These are phyloP conservation scores for Aspergillus fumigatiaffinis DNA, from an alignment of 2,329 filamentous ascomycete species.

Conservation along the genomic window DNA sequence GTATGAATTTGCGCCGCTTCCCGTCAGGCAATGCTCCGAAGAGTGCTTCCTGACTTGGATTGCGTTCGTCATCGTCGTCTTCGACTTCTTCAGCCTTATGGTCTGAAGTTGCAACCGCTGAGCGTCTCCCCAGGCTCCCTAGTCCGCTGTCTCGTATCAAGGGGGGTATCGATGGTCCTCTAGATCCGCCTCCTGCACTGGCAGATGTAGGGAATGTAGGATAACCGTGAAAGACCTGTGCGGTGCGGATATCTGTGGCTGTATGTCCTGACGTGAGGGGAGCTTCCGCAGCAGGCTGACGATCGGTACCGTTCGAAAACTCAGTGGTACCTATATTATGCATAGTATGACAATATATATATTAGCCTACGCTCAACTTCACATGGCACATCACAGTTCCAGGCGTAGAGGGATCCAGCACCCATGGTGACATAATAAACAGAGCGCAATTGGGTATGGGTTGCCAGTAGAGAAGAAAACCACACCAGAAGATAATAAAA, in stretches of 20 bases:
- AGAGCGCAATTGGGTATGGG: slow-evolving; percentile 24
- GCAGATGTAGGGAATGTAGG: slow-evolving; percentile 56
- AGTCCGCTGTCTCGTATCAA: slow-evolving; percentile 57
- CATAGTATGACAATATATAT: slow-evolving; percentile 16
- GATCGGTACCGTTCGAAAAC: slow-evolving; percentile 50
- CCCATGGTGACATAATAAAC: slow-evolving; percentile 16
- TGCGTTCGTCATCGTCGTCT: slow-evolving; percentile 24
- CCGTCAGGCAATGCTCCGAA: slow-evolving; percentile 86
- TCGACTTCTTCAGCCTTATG: slow-evolving; percentile 20
- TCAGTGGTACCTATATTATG: slow-evolving; percentile 36
- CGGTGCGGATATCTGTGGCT: slow-evolving; percentile 65
- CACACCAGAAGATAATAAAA: slow-evolving; percentile 11
- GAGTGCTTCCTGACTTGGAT: slow-evolving; percentile 57
- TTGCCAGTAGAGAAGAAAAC: slow-evolving; percentile 5
- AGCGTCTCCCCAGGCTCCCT: slow-evolving; percentile 34
- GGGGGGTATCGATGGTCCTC: slow-evolving; percentile 60
- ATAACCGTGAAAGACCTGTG: slow-evolving; percentile 71
- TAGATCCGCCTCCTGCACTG: slow-evolving; percentile 52
- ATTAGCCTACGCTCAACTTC: slow-evolving; percentile 43
- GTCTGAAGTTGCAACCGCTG: slow-evolving; percentile 31
- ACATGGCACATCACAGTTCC: slow-evolving; percentile 12
- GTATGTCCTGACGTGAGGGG: slow-evolving; percentile 45
- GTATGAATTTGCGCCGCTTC: slow-evolving; percentile 93
- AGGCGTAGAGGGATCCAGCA: slow-evolving; percentile 10
- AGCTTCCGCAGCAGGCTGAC: slow-evolving; percentile 59